Evolutionary conservation across 345 rosid species (phyloP), one percentile per base, ranked within the genome.

Genomic region (Brassica cretica): DNA sequence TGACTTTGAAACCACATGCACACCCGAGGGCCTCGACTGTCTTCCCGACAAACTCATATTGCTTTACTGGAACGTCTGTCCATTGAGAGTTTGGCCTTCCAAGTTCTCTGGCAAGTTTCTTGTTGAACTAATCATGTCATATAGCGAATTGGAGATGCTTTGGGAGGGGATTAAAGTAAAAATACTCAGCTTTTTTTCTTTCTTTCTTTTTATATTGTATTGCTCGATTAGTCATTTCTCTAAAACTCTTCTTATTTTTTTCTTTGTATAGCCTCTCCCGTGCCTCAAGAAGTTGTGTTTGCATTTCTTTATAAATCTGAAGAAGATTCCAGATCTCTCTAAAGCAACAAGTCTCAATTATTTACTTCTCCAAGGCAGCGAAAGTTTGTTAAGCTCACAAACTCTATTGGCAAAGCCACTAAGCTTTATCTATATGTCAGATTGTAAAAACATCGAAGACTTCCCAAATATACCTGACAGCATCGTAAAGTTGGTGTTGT

Each of bases 121-220:
- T 25, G 73, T 75, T 1, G 75, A 67, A 33, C 64, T 81, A 12
- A 4, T 14, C 19, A 24, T 82, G 58, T 18, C 0, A 0, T 0
- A 10, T 1, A 64, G 83, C 75, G n/a, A n/a, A 2, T 7, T 83
- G 1, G 15, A 79, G 68, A 66, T 68, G 44, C 66, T 83, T 0
- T 83, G 83, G 83, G 39, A 30, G 16, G 69, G 71, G 67, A 44
- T 6, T 9, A 66, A 75, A 41, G 82, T 82, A 77, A 24, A 10
- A 8, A 51, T 19, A n/a, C 2, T 29, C n/a, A 9, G 49, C 49
- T 10, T 6, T 73, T 16, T 8, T 27, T 6, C n/a, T 10, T 8
- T 59, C 25, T 3, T 15, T 15, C 6, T 0, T 19, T 3, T 29
- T 3, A 8, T 12, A 41, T 3, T 41, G n/a, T 58, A 15, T 7